Percentiles rank a stretch among this genome's conserved stretches.
These are phyloP conservation scores for Stemphylium beticola DNA, from an alignment of 2,329 filamentous ascomycete genomes.

Conservation along the genomic window DNA sequence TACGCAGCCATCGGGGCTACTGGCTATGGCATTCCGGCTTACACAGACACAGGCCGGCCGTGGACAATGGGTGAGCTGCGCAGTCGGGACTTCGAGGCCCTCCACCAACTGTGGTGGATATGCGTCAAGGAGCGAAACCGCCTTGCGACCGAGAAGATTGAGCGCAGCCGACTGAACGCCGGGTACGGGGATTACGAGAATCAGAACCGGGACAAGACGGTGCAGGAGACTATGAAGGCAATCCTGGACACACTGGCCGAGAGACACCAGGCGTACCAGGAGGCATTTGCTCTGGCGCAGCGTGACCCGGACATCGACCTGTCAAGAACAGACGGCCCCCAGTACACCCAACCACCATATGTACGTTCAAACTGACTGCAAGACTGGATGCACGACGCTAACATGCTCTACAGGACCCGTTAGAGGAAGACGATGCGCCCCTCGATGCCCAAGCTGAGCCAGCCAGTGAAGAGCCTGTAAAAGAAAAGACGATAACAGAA, in stretches of 20 bases:
- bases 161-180: slow-evolving; percentile 70
- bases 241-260: slow-evolving; percentile 89
- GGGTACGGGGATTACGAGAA: slow-evolving; percentile 77
- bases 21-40: slow-evolving; percentile 4
- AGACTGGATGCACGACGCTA: background rate
- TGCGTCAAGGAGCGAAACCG: slow-evolving; percentile 91
- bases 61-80: slow-evolving; percentile 89
- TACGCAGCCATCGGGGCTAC: slow-evolving; percentile 39
- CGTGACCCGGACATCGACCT: slow-evolving; percentile 55
- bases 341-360: slow-evolving; percentile 35
- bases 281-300: slow-evolving; percentile 68
- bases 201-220: slow-evolving; percentile 66
- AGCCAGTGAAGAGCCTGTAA: slow-evolving; percentile 1
- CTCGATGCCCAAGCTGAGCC: slow-evolving; percentile 7
- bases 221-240: slow-evolving; percentile 76
- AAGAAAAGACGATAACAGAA: slow-evolving; percentile 5
- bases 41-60: slow-evolving; percentile 63
- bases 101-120: slow-evolving; percentile 93
- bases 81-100: slow-evolving; percentile 89
- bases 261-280: slow-evolving; percentile 85
- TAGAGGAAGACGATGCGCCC: slow-evolving; percentile 24
- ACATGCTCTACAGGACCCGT: slow-evolving; percentile 22
- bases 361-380: slow-evolving; percentile 15
- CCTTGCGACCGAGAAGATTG: slow-evolving; percentile 76
- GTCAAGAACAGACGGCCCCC: slow-evolving; percentile 29